Base-by-base conservation (phyloP, 768 basidiomycete species). In the Naganishia randhawae region DNA sequence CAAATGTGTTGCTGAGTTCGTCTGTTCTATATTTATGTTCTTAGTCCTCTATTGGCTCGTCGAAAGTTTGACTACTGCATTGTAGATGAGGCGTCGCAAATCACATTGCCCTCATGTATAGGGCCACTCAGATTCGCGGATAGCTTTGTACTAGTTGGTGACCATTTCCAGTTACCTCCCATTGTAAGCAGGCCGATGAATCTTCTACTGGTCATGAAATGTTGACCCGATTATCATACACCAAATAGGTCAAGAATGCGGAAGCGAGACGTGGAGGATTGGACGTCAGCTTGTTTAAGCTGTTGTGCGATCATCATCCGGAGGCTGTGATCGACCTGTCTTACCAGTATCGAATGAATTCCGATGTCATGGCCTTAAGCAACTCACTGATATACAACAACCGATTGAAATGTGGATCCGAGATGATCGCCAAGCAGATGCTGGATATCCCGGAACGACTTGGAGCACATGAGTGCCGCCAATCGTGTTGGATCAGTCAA, bases 71-170 rank as follows among this genome's bases (percentile, higher is more conserved):
- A 99, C 77, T 93, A 91, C 74, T 98, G 95, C 81, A 96, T 99
- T 66, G 89, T 99, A 19, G 96, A 98, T 70, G 96, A 99, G 78
- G 96, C 96, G 0, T 97, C 96, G 0, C 95, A 98, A 76, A 93
- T 97, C 71, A 98, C 96, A 0, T 80, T 98, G 1, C 96, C 96
- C 0, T 95, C 93, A 0, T 97, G 92, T 74, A 83, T 98, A 0
- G 96, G 96, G 6, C 96, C 96, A 0, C 82, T 98, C 3, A 87
- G 93, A 0, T 91, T 88, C 73, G 92, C 94, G 1, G 85, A 92
- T 61, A 91, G 84, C 48, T 99, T 97, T 72, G 86, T 98, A 5
- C 87, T 98, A 14, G 95, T 98, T 19, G 96, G 96, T 8, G 96
- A 98, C 76, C 96, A 99, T 80, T 92, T 89, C 81, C 96, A 99